Percentiles rank a stretch among this genome's conserved stretches.
phyloP scores from a whole-genome alignment of 106 monocot genomes.

The Dendrobium officinale region DNA sequence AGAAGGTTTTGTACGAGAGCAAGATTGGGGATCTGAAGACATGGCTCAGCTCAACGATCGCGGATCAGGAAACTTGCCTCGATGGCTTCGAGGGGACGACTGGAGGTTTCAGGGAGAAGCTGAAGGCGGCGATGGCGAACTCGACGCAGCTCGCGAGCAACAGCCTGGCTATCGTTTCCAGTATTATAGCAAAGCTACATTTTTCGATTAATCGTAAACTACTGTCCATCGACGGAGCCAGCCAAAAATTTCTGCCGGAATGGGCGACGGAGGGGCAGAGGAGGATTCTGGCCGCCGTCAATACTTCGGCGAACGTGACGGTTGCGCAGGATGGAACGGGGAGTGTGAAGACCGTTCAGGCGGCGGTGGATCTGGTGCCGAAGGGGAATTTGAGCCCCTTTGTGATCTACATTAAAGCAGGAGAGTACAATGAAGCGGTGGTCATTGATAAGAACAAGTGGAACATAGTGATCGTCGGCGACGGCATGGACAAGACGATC shows the following conservation, averaged over 20 bases:
- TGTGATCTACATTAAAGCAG: constrained; percentile 19
- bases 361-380: constrained; percentile 19
- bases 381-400: background rate
- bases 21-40: constrained; percentile 31
- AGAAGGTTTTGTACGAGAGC: constrained; percentile 11
- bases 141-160: constrained; percentile 38
- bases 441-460: constrained; percentile 7
- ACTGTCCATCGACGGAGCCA: too few relatives aligned
- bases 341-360: background rate
- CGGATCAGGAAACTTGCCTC: constrained; percentile 35
- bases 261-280: constrained; percentile 10
- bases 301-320: background rate
- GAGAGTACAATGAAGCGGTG: constrained; percentile 13
- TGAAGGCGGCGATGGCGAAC: constrained; percentile 36
- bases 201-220: too few relatives aligned
- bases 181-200: constrained; percentile 9
- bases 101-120: constrained; percentile 16
- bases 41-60: constrained; percentile 39
- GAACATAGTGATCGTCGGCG: constrained; percentile 24
- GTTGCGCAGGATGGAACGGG: constrained; percentile 19
- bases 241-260: constrained; percentile 5
- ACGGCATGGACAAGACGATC: constrained; percentile 18
- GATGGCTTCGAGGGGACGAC: constrained; percentile 22
- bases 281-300: constrained; percentile 8
- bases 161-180: constrained; percentile 29